Percentiles rank a stretch among this genome's conserved stretches.
Conservation (phyloP, 495 filamentous ascomycete species). For the Lichenothelia convexa region DNA sequence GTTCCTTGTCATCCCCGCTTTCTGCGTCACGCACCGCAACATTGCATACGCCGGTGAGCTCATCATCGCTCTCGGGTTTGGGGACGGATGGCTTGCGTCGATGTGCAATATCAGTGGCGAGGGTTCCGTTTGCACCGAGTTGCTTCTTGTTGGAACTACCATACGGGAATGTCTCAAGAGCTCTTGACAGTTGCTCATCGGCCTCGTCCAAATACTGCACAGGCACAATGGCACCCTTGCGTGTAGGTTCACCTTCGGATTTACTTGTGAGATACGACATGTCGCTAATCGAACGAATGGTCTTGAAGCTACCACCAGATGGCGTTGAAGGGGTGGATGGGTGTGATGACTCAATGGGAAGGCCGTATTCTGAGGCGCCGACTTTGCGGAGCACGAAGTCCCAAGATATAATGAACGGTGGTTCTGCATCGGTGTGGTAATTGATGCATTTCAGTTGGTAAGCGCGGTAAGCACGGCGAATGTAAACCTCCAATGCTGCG, state of each 20-base stretch:
- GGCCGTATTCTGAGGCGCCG: constrained; percentile 71
- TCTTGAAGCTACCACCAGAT: constrained; percentile 42
- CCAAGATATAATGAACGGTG: constrained; percentile 75
- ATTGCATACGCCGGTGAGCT: constrained; percentile 79
- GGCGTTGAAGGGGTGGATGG: constrained; percentile 82
- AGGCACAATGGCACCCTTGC: constrained; percentile 87
- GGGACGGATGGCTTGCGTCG: constrained; percentile 39
- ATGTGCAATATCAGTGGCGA: constrained; percentile 55
- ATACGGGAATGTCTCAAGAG: constrained; percentile 62
- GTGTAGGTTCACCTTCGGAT: constrained; percentile 50
- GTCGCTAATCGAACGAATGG: constrained; percentile 87
- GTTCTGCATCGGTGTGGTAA: constrained; percentile 62
- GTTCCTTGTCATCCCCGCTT: constrained; percentile 65
- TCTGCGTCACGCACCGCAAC: constrained; percentile 84
- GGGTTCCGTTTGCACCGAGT: constrained; percentile 26
- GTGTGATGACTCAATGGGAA: constrained; percentile 51
- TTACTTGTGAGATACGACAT: constrained; percentile 68
- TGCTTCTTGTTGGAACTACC: constrained; percentile 24
- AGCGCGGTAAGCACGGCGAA: constrained; percentile 89
- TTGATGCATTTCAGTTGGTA: constrained; percentile 76
- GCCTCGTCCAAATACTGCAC: constrained; percentile 85
- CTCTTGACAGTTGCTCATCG: constrained; percentile 65
- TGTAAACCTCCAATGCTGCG: constrained; percentile 87
- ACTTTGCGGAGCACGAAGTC: constrained; percentile 89
- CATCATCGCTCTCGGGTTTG: constrained; percentile 40